Evolutionary conservation across 1,284 basidiomycete genomes (phyloP), one percentile per base, ranked within the genome.

Genomic region (Austroboletus novae-zelandiae): DNA sequence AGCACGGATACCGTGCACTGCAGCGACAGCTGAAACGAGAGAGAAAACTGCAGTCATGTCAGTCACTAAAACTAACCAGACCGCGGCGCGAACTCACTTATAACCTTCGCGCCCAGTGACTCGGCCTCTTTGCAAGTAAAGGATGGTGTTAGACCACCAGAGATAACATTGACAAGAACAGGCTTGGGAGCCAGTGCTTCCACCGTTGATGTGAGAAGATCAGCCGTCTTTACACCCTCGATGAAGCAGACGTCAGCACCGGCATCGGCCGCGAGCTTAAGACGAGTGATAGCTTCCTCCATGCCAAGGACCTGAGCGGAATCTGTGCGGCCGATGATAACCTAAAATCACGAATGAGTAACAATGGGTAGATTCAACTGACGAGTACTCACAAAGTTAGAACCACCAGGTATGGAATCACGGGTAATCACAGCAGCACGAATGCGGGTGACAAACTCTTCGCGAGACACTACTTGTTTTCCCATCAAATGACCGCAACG

Each of bases 171-270:
- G 42, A 89, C 83, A 34, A 89, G 81, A 40, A 86, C 84, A 0
- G 87, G 87, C 58, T 84, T 86, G 6, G 87, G 86, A 8, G 81
- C 78, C 30, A 91, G 70, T 5, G 80, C 83, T 34, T 74, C 72
- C 45, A 90, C 81, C 2, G 87, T 87, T 3, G 71, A 71, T 57
- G 77, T 73, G 27, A 90, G 76, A 35, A 89, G 77, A 47, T 85
- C 81, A 47, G 83, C 76, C 10, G 79, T 85, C 66, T 80, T 80
- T 39, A 90, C 86, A 47, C 89, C 89, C 69, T 92, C 89, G 45
- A 91, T 88, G 71, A 92, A 92, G 66, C 86, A 90, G 20, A 90
- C 87, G 61, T 91, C 89, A 1, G 89, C 89, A 31, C 89, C 89
- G 5, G 80, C 84, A 50, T 82, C 83, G 1, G 84, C 79, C 4